These are phyloP conservation scores for Aspergillus sp. DNA, from an alignment of 2,329 filamentous ascomycete genomes.

Conservation along the genomic window DNA sequence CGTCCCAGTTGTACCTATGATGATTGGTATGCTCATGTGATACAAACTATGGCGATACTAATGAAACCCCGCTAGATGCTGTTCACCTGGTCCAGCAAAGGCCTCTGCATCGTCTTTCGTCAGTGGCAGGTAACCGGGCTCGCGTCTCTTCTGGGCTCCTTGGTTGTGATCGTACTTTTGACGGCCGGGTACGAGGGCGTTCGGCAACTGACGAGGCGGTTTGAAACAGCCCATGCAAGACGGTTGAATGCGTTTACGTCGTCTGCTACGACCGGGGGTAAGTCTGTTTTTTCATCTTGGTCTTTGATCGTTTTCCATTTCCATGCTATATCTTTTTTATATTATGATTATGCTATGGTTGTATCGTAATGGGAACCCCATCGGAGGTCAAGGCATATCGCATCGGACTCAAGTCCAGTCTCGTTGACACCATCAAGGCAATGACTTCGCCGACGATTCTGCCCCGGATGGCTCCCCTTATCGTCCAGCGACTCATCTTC, in stretches of 20 bases:
- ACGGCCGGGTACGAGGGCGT: constrained; percentile 92
- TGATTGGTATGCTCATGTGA: neutral
- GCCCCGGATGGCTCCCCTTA: constrained; percentile 24
- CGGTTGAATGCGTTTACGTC: constrained; percentile 50
- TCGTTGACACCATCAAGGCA: constrained; percentile 31
- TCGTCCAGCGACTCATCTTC: constrained; percentile 18
- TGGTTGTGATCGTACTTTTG: constrained; percentile 77
- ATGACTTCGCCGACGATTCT: constrained; percentile 34
- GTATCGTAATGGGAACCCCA: neutral
- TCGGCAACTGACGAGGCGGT: constrained; percentile 71
- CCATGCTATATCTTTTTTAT: constrained; percentile 6
- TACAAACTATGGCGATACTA: neutral
- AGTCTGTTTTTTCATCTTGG: constrained; percentile 19
- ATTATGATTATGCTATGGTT: constrained; percentile 11
- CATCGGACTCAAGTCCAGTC: constrained; percentile 2
- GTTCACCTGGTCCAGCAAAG: constrained; percentile 90
- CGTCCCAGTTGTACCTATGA: neutral
- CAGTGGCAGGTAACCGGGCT: constrained; percentile 83
- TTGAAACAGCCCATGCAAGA: constrained; percentile 61
- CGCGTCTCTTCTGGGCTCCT: constrained; percentile 73
- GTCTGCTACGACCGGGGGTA: constrained; percentile 29
- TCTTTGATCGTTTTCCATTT: neutral
- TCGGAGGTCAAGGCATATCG: neutral
- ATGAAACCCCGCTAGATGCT: constrained; percentile 68
- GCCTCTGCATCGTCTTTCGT: constrained; percentile 94